phyloP scores from a whole-genome alignment of 2,329 filamentous ascomycete genomes.

The Colletotrichum sp. region DNA sequence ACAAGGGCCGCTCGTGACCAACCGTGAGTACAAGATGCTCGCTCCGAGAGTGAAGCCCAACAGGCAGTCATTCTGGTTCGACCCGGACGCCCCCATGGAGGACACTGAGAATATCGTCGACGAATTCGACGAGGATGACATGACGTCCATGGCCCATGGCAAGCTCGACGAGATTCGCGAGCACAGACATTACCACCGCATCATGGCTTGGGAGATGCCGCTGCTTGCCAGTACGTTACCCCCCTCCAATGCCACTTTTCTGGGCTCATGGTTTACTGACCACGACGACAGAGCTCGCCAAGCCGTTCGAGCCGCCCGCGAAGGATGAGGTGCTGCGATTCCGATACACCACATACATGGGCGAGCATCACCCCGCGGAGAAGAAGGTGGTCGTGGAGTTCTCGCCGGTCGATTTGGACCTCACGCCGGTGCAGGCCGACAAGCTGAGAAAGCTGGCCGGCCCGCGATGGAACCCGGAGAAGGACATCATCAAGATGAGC shows the following conservation, averaged over 20 bases:
- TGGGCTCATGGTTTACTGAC: conserved; percentile 16
- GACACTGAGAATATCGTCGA: conserved; percentile 57
- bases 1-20: conserved; percentile 1
- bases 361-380: conserved; percentile 88
- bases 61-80: conserved; percentile 52
- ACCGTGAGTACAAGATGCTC: conserved; percentile 24
- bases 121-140: conserved; percentile 80
- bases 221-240: conserved; percentile 76
- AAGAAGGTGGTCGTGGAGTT: conserved; percentile 96
- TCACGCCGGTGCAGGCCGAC: conserved; percentile 69
- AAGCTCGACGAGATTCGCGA: conserved; percentile 91
- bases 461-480: conserved; percentile 84
- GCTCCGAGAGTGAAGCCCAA: conserved; percentile 30
- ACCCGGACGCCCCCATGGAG: conserved; percentile 52
- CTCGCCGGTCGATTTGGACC: conserved; percentile 72
- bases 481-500: conserved; percentile 83
- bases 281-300: conserved; percentile 70
- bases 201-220: conserved; percentile 96
- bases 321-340: conserved; percentile 79
- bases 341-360: conserved; percentile 96
- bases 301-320: conserved; percentile 77
- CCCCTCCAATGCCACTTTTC: neutral
- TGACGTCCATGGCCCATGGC: conserved; percentile 80
- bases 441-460: conserved; percentile 92
- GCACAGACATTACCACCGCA: conserved; percentile 83